Evolutionary conservation across 768 basidiomycete species (phyloP), one percentile per base, ranked within the genome.

Genomic region (Auricularia sp.): DNA sequence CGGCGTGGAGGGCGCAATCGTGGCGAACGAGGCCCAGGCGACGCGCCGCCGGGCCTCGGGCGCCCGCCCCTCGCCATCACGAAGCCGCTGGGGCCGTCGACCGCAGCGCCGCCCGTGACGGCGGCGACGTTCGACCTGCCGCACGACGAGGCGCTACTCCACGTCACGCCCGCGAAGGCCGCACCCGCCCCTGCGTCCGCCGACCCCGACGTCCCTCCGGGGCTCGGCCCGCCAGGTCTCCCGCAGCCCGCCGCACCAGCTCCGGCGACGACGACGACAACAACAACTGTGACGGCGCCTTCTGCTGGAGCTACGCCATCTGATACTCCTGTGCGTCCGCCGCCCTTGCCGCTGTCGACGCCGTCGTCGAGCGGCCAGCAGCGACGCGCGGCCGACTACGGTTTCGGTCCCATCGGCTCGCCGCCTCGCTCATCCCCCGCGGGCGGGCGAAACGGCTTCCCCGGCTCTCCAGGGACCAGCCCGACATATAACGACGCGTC

Each of bases 401-500:
- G 90, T 71, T 87, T 90, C 69, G 91, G 91, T 8, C 90, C 91
- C 16, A 91, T 93, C 66, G 91, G 91, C 2, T 90, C 90, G 3
- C 88, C 90, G 8, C 87, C 91, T 14, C 76, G 78, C 54, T 76
- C 79, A 1, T 81, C 72, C 14, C 62, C 61, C 56, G 36, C 59
- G 18, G 36, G 63, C 47, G 62, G 61, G 77, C 62, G 68, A 61
- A 83, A 77, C 64, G 77, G 77, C 12, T 79, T 82, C 68, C 39
- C 39, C 8, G 39, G 39, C 8, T 84, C 85, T 29, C 84, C 86
- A 3, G 80, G 81, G 5, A 84, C 85, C 16, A 59, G 47, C 56
- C 56, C 56, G 18, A 33, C 56, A 8, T 29, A 59, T 10, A 14
- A 35, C 21, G 65, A 56, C 62, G 61, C 21, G 16, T 14, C 4